Conservation (phyloP, 495 filamentous ascomycete genomes). For the Aspergillus sparsus region DNA sequence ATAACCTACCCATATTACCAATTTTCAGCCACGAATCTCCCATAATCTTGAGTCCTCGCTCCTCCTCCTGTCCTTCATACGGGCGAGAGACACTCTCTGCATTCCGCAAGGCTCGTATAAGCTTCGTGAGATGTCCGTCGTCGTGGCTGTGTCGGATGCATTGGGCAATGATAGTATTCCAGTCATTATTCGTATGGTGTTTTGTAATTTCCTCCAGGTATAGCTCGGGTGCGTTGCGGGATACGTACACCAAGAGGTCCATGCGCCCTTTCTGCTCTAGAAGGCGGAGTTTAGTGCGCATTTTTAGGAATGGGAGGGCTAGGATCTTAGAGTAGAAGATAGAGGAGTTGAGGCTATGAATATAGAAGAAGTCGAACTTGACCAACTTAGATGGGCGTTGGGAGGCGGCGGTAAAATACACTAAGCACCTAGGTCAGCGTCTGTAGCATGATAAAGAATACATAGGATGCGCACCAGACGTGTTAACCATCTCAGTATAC, state of each 20-base stretch:
- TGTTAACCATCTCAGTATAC: conserved; percentile 76
- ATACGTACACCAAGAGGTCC: conserved; percentile 68
- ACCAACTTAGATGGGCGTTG: conserved; percentile 61
- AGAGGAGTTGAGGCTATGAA: conserved; percentile 64
- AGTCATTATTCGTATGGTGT: conserved; percentile 48
- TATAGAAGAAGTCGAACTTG: conserved; percentile 82
- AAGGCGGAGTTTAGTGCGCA: conserved; percentile 59
- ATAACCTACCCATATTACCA: conserved; percentile 43
- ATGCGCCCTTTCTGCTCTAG: conserved; percentile 75
- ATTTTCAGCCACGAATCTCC: conserved; percentile 72
- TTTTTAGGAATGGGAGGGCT: conserved; percentile 23
- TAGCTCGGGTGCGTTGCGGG: conserved; percentile 56
- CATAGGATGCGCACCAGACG: conserved; percentile 42
- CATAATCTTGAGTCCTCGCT: conserved; percentile 54
- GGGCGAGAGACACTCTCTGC: conserved; percentile 51
- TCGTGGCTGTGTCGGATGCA: conserved; percentile 56
- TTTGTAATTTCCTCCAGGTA: conserved; percentile 53
- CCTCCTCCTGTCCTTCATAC: conserved; percentile 44
- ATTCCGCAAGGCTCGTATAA: conserved; percentile 65
- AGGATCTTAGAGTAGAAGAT: conserved; percentile 64
- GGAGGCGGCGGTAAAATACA: conserved; percentile 64
- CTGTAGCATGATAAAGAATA: not conserved
- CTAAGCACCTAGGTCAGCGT: conserved; percentile 16
- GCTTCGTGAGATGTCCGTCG: conserved; percentile 78
- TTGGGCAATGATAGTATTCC: conserved; percentile 59